A percentile compares a stretch with the other conserved stretches of the same genome.
Evolutionary conservation across 2,329 filamentous ascomycete genomes (phyloP).

Genomic region (Orbilia oligospora): DNA sequence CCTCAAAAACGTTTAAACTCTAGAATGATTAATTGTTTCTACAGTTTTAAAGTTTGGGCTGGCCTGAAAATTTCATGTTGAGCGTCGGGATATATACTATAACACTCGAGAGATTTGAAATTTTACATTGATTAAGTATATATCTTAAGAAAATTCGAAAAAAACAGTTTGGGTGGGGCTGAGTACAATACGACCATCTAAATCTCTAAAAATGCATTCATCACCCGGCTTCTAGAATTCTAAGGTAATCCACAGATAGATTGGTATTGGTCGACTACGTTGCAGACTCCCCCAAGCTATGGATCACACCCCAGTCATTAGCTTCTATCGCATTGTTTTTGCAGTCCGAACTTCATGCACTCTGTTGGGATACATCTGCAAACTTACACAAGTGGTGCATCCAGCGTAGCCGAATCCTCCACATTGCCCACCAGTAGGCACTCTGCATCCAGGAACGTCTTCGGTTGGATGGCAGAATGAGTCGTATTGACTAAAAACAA

Average conservation of each 20-base stretch:
- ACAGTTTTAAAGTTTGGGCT: no score
- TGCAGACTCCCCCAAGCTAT: conserved; percentile 29
- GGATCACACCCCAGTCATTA: background rate
- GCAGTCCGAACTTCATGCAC: background rate
- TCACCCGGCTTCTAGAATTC: no score
- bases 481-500: conserved; percentile 25
- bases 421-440: conserved; percentile 21
- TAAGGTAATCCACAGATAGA: conserved; percentile 5
- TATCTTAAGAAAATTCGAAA: no score
- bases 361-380: background rate
- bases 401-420: conserved; percentile 29
- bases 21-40: no score
- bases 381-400: conserved; percentile 37
- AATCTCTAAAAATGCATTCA: no score
- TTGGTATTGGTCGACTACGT: background rate
- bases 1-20: no score
- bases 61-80: no score
- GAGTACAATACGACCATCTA: no score
- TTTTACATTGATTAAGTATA: no score
- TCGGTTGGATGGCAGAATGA: conserved; percentile 37
- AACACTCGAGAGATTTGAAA: no score
- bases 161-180: no score
- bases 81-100: no score
- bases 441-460: conserved; percentile 17
- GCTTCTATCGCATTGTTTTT: background rate